phyloP scores from a whole-genome alignment of 495 filamentous ascomycete species.

The Venustampulla echinocandica region DNA sequence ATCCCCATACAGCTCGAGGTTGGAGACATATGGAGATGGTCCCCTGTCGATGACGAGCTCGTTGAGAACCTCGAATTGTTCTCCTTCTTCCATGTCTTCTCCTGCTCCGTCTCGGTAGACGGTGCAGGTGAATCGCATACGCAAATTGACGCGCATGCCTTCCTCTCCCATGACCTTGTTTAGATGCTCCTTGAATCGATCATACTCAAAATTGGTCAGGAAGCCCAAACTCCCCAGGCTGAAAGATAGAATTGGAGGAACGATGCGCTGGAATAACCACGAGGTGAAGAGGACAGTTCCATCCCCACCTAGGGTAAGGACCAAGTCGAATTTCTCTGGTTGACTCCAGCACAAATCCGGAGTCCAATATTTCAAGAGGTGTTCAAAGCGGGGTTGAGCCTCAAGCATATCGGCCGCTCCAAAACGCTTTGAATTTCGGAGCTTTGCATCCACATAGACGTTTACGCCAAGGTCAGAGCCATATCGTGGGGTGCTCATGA shows the following conservation, averaged over 20 bases:
- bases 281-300: constrained; percentile 92
- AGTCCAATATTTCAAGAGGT: constrained; percentile 88
- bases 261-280: constrained; percentile 94
- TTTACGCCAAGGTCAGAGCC: constrained; percentile 72
- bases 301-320: constrained; percentile 87
- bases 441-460: constrained; percentile 90
- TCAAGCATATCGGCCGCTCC: constrained; percentile 63
- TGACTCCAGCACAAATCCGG: constrained; percentile 85
- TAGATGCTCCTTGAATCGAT: constrained; percentile 69
- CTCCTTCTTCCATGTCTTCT: constrained; percentile 56
- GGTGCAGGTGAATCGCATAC: constrained; percentile 96
- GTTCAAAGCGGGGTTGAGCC: constrained; percentile 58
- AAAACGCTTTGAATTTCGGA: constrained; percentile 80
- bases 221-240: constrained; percentile 87
- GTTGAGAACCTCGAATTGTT: constrained; percentile 93
- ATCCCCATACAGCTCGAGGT: constrained; percentile 88
- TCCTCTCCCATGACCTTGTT: constrained; percentile 80
- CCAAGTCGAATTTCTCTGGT: constrained; percentile 88
- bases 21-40: constrained; percentile 93
- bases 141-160: constrained; percentile 90
- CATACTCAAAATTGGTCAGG: constrained; percentile 87
- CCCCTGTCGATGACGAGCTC: constrained; percentile 96
- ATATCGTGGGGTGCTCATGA: constrained; percentile 76
- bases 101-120: constrained; percentile 60
- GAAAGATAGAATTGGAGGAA: constrained; percentile 89